Base-by-base conservation (phyloP, 2,329 filamentous ascomycete species). In the Chaetothyriales sp. region DNA sequence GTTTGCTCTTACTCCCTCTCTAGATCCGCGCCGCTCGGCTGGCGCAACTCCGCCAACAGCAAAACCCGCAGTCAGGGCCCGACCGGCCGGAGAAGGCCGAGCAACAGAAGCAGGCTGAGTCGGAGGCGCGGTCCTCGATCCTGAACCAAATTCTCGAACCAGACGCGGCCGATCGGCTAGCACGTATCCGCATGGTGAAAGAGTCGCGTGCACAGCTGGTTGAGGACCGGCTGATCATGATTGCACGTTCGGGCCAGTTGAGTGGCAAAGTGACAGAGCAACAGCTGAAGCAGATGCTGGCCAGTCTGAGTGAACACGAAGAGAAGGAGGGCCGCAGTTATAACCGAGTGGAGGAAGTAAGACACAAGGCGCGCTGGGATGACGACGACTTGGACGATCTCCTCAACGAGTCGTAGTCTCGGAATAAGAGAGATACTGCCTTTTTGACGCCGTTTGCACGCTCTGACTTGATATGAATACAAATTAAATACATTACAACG, bases 151-250 rank as follows among this genome's bases (percentile, higher is more conserved):
- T 98, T 72, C 86, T 98, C 55, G 83, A 89, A 62, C 92, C 92
- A 59, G 87, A 90, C 64, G 92, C 92, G 18, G 85, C 87, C 54
- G 92, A 98, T 71, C 85, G 92, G 12, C 78, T 98, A 1, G 87
- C 86, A 51, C 86, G 92, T 58, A 96, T 98, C 70, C 84, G 90
- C 32, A 81, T 98, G 54, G 92, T 98, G 64, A 96, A 96, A 71
- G 87, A 89, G 66, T 82, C 83, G 60, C 86, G 92, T 62, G 92
- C 92, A 36, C 78, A 77, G 55, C 88, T 95, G 63, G 80, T 98
- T 51, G 92, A 98, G 73, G 89, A 93, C 74, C 73, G 90, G 48
- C 78, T 98, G 51, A 89, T 98, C 67, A 88, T 83, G 80, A 78
- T 98, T 52, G 90, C 92, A 52, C 80, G 88, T 62, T 79, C 82